phyloP scores from a whole-genome alignment of 805 yeast species.

The Naumovozyma castellii region DNA sequence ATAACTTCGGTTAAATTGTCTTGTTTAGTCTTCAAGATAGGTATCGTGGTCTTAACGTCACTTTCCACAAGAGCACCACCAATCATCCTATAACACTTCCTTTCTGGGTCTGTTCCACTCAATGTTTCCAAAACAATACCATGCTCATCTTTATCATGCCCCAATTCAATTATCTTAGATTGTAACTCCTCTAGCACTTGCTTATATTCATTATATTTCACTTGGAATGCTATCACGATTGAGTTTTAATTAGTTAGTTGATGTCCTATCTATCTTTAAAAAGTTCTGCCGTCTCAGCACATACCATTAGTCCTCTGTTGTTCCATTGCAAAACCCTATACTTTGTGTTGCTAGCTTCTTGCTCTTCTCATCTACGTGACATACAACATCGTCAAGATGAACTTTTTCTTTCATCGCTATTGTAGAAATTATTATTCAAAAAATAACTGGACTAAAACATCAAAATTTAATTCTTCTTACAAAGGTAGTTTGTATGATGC shows the following conservation, averaged over 20 bases:
- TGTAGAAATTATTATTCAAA: no score
- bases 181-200: conserved; percentile 38
- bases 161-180: conserved; percentile 39
- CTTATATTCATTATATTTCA: conserved; percentile 44
- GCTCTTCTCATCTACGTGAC: background rate
- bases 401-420: no score
- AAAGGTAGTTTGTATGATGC: no score
- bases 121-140: conserved; percentile 53
- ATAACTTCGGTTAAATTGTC: conserved; percentile 33
- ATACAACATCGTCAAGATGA: no score
- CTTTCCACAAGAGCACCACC: conserved; percentile 88
- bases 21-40: conserved; percentile 48
- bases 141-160: conserved; percentile 40
- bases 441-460: no score
- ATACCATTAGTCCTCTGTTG: conserved; percentile 14
- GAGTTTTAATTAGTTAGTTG: conserved; percentile 5
- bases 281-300: background rate
- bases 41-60: conserved; percentile 65
- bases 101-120: conserved; percentile 39
- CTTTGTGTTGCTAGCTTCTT: background rate
- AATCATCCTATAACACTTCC: conserved; percentile 86
- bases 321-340: conserved; percentile 3
- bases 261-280: no score
- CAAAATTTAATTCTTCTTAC: no score
- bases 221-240: conserved; percentile 32